phyloP scores from a whole-genome alignment of 257 asterid species.

The Rhazya stricta region DNA sequence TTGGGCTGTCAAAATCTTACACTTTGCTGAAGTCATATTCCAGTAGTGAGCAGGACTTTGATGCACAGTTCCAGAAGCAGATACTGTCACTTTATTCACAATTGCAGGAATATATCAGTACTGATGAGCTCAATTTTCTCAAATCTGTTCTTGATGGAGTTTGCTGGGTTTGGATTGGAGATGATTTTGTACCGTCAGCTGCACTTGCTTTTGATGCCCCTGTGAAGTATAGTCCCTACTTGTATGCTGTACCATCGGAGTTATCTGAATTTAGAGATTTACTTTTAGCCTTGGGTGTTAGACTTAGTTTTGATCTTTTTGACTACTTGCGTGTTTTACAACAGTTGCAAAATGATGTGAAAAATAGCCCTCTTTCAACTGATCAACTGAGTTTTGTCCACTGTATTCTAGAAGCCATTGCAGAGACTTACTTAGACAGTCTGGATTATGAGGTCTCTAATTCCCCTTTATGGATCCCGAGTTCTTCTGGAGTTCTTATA shows the following conservation, averaged over 20 bases:
- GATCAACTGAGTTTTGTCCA: conserved; percentile 83
- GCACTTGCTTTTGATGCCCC: conserved; percentile 97
- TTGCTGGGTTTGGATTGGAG: conserved; percentile 97
- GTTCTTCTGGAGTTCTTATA: conserved; percentile 74
- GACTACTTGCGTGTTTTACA: conserved; percentile 67
- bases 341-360: conserved; percentile 62
- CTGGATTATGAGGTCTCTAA: conserved; percentile 39
- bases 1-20: conserved; percentile 61
- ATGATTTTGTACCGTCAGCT: conserved; percentile 74
- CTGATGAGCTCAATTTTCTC: conserved; percentile 44
- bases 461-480: conserved; percentile 59
- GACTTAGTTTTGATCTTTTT: conserved; percentile 60
- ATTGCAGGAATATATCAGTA: conserved; percentile 58
- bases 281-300: conserved; percentile 85
- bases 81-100: conserved; percentile 63
- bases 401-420: conserved; percentile 74
- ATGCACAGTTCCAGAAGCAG: conserved; percentile 59
- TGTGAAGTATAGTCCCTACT: conserved; percentile 86
- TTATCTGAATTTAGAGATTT: conserved; percentile 70
- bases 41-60: conserved; percentile 20
- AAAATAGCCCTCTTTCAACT: conserved; percentile 51
- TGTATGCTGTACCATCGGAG: conserved; percentile 93
- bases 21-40: conserved; percentile 37
- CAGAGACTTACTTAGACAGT: conserved; percentile 53
- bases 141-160: conserved; percentile 54